Conservation (phyloP, 2,329 filamentous ascomycete genomes). For the Fusarium sp. region DNA sequence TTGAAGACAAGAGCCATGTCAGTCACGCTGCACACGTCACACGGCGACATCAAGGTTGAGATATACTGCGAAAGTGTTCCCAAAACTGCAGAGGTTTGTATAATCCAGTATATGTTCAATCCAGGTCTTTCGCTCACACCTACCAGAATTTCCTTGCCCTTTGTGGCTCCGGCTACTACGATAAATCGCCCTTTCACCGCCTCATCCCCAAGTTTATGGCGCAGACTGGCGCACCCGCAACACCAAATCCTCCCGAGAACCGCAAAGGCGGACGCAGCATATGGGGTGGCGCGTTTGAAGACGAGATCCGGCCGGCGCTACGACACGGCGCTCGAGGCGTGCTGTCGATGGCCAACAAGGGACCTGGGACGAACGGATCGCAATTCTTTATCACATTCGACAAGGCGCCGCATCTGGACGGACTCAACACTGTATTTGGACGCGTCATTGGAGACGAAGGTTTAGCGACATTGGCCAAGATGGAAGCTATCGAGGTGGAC, state of each 20-base stretch:
- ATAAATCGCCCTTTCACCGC: slow-evolving; percentile 81
- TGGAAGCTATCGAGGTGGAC: slow-evolving; percentile 80
- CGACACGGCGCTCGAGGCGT: slow-evolving; percentile 76
- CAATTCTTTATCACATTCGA: slow-evolving; percentile 88
- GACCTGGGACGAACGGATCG: slow-evolving; percentile 77
- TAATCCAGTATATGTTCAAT: background rate
- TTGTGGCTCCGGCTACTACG: slow-evolving; percentile 82
- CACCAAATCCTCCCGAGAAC: slow-evolving; percentile 63
- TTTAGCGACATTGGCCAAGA: slow-evolving; percentile 72
- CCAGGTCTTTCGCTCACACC: slow-evolving; percentile 20
- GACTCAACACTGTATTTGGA: slow-evolving; percentile 86
- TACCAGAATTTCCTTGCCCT: slow-evolving; percentile 86
- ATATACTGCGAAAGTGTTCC: slow-evolving; percentile 96
- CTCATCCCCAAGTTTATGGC: slow-evolving; percentile 85
- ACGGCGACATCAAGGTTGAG: slow-evolving; percentile 93
- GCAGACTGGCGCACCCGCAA: slow-evolving; percentile 76
- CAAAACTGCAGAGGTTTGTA: slow-evolving; percentile 82
- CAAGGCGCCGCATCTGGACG: slow-evolving; percentile 83
- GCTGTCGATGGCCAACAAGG: slow-evolving; percentile 84
- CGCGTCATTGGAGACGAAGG: slow-evolving; percentile 75
- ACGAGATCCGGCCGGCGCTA: slow-evolving; percentile 80
- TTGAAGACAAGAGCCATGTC: slow-evolving; percentile 60
- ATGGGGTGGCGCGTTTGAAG: slow-evolving; percentile 79
- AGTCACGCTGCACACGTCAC: slow-evolving; percentile 83
- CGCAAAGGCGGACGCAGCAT: slow-evolving; percentile 79